Conservation (phyloP, 2,329 filamentous ascomycete species). For the Cercospora janseana region DNA sequence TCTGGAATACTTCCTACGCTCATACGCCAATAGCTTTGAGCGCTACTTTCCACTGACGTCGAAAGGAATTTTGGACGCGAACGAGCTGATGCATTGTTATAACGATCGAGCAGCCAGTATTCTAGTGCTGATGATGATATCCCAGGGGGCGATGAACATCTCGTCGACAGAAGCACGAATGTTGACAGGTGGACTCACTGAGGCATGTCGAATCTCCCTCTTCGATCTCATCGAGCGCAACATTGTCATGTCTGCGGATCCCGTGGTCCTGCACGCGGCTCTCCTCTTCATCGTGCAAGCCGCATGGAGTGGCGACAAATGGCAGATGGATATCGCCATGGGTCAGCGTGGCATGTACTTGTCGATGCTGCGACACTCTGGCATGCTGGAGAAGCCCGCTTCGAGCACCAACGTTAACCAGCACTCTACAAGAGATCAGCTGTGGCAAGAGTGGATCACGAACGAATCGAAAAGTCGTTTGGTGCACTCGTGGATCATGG, state of each 20-base stretch:
- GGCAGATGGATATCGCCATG: conserved; percentile 75
- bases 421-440: conserved; percentile 50
- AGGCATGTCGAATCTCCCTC: conserved; percentile 69
- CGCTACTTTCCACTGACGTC: conserved; percentile 65
- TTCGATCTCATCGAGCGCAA: conserved; percentile 72
- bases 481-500: conserved; percentile 73
- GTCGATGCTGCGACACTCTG: conserved; percentile 68
- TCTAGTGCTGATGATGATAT: conserved; percentile 69
- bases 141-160: conserved; percentile 66
- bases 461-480: conserved; percentile 64
- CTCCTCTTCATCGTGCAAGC: conserved; percentile 67
- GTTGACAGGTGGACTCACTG: conserved; percentile 64
- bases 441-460: conserved; percentile 65
- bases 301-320: conserved; percentile 73
- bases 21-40: conserved; percentile 64
- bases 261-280: conserved; percentile 62
- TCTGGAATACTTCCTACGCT: conserved; percentile 65
- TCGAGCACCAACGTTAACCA: conserved; percentile 47
- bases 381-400: conserved; percentile 56
- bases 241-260: conserved; percentile 65
- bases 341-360: conserved; percentile 72
- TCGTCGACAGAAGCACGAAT: conserved; percentile 64
- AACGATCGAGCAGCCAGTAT: conserved; percentile 66
- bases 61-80: conserved; percentile 61
- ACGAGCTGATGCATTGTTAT: conserved; percentile 61